Evolutionary conservation across 805 yeast genomes (phyloP), one percentile per base, ranked within the genome.

Genomic region (Cyberlindnera euphorbiae): DNA sequence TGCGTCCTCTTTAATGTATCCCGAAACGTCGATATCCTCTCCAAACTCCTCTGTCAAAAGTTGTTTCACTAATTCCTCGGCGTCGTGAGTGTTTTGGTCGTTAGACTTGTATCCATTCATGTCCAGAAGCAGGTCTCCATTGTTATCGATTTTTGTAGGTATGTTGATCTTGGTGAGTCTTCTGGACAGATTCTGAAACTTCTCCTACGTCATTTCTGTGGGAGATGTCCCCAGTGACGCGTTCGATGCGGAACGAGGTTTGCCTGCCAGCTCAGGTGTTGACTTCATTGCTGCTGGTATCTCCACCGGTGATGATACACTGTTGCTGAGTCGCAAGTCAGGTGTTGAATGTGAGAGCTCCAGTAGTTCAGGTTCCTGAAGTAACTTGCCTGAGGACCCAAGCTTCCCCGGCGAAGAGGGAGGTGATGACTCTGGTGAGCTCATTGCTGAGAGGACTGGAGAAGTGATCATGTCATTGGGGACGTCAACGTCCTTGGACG

Each of bases 41-140:
- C 81, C 81, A 45, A 89, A 69, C 56, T 90, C 97, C 46, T 86
- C 93, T 23, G 75, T 66, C 33, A 90, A 66, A 28, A 89, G 66
- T 47, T 81, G 79, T 48, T 77, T 78, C 41, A 93, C 75, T 25
- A 83, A 64, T 33, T 79, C 79, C 55, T 88, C 96, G 0, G 94
- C 76, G 47, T 77, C 79, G 33, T 79, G 79, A 27, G 83, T 75
- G 56, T 82, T 86, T 47, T 79, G 77, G 34, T 79, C 82, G 50
- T 81, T 87, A 23, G 95, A 82, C 60, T 89, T 90, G 62, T 93
- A 93, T 13, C 98, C 98, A 50, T 88, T 94, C 80, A 90, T 86
- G 62, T 93, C 98, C 30, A 93, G 64, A 28, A 88, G 74, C 49
- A 93, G 69, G 54, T 88, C 96, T 10, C 98, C 98, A 51, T 86